Evolutionary conservation across 2,329 filamentous ascomycete species (phyloP), one percentile per base, ranked within the genome.

Genomic region (Ascochyta viciae-villosae): DNA sequence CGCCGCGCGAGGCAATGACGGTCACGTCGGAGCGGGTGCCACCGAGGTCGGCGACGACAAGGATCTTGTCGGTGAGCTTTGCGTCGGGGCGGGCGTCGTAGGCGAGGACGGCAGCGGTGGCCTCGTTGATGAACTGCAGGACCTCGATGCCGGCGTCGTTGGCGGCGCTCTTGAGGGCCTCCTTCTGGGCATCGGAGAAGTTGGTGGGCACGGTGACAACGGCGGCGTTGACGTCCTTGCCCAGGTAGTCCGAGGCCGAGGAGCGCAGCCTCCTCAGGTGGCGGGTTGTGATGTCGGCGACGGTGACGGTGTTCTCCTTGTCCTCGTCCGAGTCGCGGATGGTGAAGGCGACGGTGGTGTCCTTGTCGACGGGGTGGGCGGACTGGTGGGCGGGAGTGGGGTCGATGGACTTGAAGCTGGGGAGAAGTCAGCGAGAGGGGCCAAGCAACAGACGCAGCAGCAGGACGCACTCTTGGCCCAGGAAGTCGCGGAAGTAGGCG

Each of bases 191-290:
- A 60, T 96, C 91, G 68, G 83, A 84, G 81, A 96, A 96, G 84
- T 98, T 92, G 71, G 94, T 97, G 45, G 95, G 95, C 15, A 98
- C 87, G 37, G 94, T 91, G 75, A 99, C 87, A 71, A 98, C 95
- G 51, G 93, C 92, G n/a, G 93, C 92, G 61, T 92, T 96, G 72
- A 99, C 92, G 70, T 88, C 85, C 82, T 94, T 96, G 76, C 95
- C 95, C 44, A 96, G 85, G 80, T 91, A 99, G 76, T 97, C 93
- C 29, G 91, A 89, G 52, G 95, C 95, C 55, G 93, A 92, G 71
- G 85, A 83, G 66, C 89, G 87, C 65, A 99, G 84, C 61, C 92
- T 89, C 70, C 87, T 87, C 63, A 99, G 81, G 78, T 95, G 95
- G 67, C 95, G 88, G 55, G 91, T 92, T 46, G 92, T 85, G 64